A percentile compares a stretch with the other conserved stretches of the same genome.
Conservation (phyloP, 106 monocot species). For the Dendrobium nobile region DNA sequence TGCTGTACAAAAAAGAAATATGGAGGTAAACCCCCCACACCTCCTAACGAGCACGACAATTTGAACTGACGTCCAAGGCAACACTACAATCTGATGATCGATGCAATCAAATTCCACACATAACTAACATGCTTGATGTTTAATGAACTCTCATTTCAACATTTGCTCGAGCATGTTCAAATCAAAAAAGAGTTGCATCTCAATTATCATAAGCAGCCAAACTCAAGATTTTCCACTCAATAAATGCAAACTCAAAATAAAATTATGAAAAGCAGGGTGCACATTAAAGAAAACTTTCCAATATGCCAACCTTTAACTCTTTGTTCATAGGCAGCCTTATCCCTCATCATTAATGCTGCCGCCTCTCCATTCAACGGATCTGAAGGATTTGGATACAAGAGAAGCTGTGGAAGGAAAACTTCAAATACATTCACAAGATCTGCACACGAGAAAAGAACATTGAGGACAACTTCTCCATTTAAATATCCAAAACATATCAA, state of each 20-base stretch:
- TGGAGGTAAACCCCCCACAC: no score
- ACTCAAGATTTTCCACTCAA: background rate
- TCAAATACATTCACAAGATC: conserved; percentile 74
- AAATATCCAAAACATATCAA: background rate
- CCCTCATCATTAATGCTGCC: conserved; percentile 55
- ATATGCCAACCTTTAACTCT: conserved; percentile 55
- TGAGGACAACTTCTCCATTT: background rate
- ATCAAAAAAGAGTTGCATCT: background rate
- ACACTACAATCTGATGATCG: no score
- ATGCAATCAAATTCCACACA: no score
- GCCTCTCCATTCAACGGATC: conserved; percentile 74
- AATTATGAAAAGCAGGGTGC: background rate
- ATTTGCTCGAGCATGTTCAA: background rate
- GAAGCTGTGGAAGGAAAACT: conserved; percentile 61
- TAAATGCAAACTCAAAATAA: background rate
- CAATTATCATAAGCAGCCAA: background rate
- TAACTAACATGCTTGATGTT: background rate
- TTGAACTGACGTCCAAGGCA: no score
- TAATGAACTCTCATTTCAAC: background rate
- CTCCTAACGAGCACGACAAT: no score
- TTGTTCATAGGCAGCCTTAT: conserved; percentile 50
- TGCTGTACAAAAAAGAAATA: no score
- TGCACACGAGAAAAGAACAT: conserved; percentile 12
- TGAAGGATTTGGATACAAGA: conserved; percentile 63
- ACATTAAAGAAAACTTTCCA: background rate